Evolutionary conservation across 2,329 filamentous ascomycete species (phyloP).

Genomic region (Hymenoscyphus fructigenus): DNA sequence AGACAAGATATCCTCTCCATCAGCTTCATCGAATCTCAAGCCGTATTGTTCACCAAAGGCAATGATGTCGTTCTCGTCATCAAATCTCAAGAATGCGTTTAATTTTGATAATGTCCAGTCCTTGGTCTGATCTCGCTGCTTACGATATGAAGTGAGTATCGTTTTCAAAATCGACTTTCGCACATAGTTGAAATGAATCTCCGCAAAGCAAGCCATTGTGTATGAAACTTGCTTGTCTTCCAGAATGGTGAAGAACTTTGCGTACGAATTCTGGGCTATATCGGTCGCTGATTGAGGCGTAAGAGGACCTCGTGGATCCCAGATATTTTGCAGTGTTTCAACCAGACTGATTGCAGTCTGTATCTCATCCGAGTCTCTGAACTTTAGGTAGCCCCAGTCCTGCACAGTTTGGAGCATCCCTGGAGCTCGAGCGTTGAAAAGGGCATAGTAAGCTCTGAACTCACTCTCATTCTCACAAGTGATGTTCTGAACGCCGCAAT

Average conservation of each 20-base stretch:
- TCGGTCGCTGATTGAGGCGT: conserved; percentile 41
- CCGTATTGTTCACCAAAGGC: conserved; percentile 61
- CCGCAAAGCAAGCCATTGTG: conserved; percentile 68
- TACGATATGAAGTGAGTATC: conserved; percentile 54
- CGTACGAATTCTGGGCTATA: conserved; percentile 49
- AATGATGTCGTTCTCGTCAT: conserved; percentile 64
- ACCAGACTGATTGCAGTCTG: conserved; percentile 61
- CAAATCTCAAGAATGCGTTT: conserved; percentile 63
- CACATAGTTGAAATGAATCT: conserved; percentile 63
- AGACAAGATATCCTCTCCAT: conserved; percentile 36
- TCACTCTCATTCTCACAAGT: conserved; percentile 62
- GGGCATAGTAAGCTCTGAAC: conserved; percentile 63
- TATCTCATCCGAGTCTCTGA: conserved; percentile 57
- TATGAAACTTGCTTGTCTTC: conserved; percentile 59
- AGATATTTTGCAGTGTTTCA: conserved; percentile 58
- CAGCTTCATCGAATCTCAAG: conserved; percentile 50
- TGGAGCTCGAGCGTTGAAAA: conserved; percentile 60
- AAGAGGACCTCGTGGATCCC: conserved; percentile 57
- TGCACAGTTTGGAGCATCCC: conserved; percentile 54
- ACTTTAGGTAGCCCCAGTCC: conserved; percentile 56
- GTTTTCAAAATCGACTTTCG: conserved; percentile 58
- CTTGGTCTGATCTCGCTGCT: conserved; percentile 56
- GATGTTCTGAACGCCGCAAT: conserved; percentile 59
- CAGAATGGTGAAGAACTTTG: conserved; percentile 60
- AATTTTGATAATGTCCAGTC: conserved; percentile 58